Evolutionary conservation across 179 eudicot genomes (phyloP), one percentile per base, ranked within the genome.

Genomic region (Heliamphora ciliata): DNA sequence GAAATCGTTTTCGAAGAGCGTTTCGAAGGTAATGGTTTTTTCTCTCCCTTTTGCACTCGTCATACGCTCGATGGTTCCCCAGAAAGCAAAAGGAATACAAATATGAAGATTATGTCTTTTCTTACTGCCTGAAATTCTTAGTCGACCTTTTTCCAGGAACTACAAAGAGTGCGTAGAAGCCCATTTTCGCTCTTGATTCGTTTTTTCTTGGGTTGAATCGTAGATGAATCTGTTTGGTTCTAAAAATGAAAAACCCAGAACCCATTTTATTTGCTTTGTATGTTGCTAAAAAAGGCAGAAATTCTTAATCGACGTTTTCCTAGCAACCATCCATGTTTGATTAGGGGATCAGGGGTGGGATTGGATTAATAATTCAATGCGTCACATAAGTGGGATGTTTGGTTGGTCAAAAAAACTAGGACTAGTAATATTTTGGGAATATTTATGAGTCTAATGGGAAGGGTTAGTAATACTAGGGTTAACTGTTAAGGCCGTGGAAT

Each of bases 1-100:
- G 98, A 93, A 75, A 89, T 95, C 79, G 87, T 95, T 79, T 95
- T 95, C 65, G 98, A 95, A 84, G 98, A 95, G 83, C 89, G 90
- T 13, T 95, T 95, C 54, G 98, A 91, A 84, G 98, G 98, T 95
- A 87, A 55, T 5, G 31, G 48, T 17, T 17, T 46, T 46, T 79
- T 67, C 59, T 59, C n/a, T 5, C 58, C 47, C 50, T 6, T 59
- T 18, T 46, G n/a, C 18, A 2, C 24, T 44, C 10, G n/a, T 4
- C 24, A n/a, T 31, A 56, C 65, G 0, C 46, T 65, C 7, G 18
- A 54, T 81, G 47, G 82, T 40, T 31, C 61, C 68, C 69, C 59
- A 48, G 11, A 18, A 46, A 58, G 17, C 11, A 6, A 13, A 4
- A 13, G 17, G 1, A 21, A 24, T 31, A 48, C 9, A 13, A 1